Evolutionary conservation across 2,329 filamentous ascomycete genomes (phyloP).

Genomic region (Didymella pinodella): DNA sequence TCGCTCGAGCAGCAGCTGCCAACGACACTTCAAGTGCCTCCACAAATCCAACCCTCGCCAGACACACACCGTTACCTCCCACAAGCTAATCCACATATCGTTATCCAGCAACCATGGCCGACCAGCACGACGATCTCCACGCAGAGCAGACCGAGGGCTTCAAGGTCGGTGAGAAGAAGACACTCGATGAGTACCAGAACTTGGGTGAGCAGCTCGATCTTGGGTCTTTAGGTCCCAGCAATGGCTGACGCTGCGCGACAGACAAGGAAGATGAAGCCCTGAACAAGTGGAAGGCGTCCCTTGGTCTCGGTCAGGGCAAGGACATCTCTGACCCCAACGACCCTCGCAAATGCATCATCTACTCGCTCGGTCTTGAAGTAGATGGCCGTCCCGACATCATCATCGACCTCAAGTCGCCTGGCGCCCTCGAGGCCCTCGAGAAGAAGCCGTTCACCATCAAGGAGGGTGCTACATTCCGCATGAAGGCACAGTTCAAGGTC

Average conservation of each 20-base stretch:
- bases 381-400: constrained; percentile 83
- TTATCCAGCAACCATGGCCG: constrained; percentile 38
- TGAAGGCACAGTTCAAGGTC: constrained; percentile 93
- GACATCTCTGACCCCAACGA: constrained; percentile 68
- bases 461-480: constrained; percentile 91
- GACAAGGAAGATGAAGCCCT: constrained; percentile 87
- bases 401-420: constrained; percentile 81
- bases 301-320: constrained; percentile 76
- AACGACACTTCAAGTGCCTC: constrained; percentile 16
- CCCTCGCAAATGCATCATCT: constrained; percentile 90
- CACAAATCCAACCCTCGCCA: constrained; percentile 21
- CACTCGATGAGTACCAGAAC: constrained; percentile 89
- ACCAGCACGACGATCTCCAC: constrained; percentile 77
- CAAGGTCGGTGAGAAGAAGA: constrained; percentile 99
- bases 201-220: constrained; percentile 73
- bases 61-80: constrained; percentile 17
- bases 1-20: constrained; percentile 18
- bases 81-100: constrained; percentile 8
- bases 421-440: constrained; percentile 80
- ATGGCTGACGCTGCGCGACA: constrained; percentile 38
- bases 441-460: constrained; percentile 97
- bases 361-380: constrained; percentile 86
- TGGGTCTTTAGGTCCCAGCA: background rate
- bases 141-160: constrained; percentile 92
- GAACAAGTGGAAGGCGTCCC: constrained; percentile 95